These are phyloP conservation scores for Piedraia hortae DNA, from an alignment of 2,329 filamentous ascomycete species.

Conservation along the genomic window DNA sequence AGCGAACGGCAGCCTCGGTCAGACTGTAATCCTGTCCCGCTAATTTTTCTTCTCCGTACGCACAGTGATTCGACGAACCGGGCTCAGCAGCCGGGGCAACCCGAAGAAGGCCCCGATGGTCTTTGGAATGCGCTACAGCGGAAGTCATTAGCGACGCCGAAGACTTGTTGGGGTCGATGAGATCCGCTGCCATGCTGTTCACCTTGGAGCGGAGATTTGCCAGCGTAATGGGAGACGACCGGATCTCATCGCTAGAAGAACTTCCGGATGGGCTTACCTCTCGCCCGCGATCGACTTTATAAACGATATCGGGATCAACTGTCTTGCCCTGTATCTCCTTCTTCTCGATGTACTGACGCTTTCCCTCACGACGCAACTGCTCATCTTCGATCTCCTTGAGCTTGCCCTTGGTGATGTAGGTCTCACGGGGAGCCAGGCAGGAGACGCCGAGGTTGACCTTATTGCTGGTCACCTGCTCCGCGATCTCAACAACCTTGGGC, in stretches of 20 bases:
- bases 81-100: neutral
- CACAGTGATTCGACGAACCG: neutral
- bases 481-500: conserved; percentile 5
- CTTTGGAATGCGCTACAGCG: neutral
- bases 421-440: conserved; percentile 6
- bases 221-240: too few species aligned
- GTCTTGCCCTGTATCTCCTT: neutral
- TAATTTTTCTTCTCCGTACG: neutral
- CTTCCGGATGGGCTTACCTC: conserved; percentile 1
- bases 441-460: conserved; percentile 8
- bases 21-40: neutral
- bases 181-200: too few species aligned
- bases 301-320: conserved; percentile 3
- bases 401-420: conserved; percentile 4
- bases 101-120: neutral
- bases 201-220: too few species aligned
- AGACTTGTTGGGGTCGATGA: too few species aligned
- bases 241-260: too few species aligned
- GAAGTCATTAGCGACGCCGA: too few species aligned
- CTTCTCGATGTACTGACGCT: neutral
- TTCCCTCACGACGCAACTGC: conserved; percentile 1
- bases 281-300: conserved; percentile 3
- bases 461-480: conserved; percentile 6
- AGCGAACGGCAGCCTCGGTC: conserved; percentile 7
- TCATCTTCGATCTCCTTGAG: conserved; percentile 2